phyloP scores from a whole-genome alignment of 495 filamentous ascomycete species.

The Ascobolus immersus region DNA sequence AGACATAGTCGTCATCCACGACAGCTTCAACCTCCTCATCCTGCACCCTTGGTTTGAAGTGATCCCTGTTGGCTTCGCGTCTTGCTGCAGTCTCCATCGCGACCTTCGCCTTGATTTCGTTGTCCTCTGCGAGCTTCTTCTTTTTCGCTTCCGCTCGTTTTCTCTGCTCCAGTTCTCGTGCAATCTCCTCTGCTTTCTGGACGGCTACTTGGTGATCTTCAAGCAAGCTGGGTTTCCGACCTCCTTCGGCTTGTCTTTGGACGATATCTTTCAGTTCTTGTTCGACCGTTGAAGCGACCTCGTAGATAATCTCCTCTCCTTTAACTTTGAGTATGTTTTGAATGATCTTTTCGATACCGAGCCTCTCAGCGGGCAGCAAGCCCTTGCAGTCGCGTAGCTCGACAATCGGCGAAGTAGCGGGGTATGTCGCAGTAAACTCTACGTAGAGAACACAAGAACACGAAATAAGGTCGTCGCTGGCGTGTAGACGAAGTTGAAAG shows the following conservation, averaged over 20 bases:
- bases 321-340: constrained; percentile 24
- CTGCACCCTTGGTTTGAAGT: constrained; percentile 13
- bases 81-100: constrained; percentile 24
- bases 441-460: constrained; percentile 25
- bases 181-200: constrained; percentile 26
- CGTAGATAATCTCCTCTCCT: constrained; percentile 75
- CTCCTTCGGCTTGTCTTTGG: constrained; percentile 39
- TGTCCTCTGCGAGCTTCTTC: constrained; percentile 42
- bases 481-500: constrained; percentile 54
- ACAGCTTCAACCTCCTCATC: constrained; percentile 6
- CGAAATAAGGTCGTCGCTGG: constrained; percentile 29
- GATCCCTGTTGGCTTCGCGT: constrained; percentile 19
- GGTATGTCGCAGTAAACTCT: constrained; percentile 72
- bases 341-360: constrained; percentile 19
- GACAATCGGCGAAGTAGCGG: constrained; percentile 56
- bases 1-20: constrained; percentile 23
- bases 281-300: constrained; percentile 54
- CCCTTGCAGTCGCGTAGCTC: constrained; percentile 35
- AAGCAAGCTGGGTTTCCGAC: constrained; percentile 60
- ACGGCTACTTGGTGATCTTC: constrained; percentile 45
- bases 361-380: constrained; percentile 39
- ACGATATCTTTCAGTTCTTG: constrained; percentile 77
- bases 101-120: constrained; percentile 44
- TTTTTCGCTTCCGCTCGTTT: constrained; percentile 24
- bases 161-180: constrained; percentile 26